These are phyloP conservation scores for Calonectria multiphialidica DNA, from an alignment of 2,329 filamentous ascomycete genomes.

Conservation along the genomic window DNA sequence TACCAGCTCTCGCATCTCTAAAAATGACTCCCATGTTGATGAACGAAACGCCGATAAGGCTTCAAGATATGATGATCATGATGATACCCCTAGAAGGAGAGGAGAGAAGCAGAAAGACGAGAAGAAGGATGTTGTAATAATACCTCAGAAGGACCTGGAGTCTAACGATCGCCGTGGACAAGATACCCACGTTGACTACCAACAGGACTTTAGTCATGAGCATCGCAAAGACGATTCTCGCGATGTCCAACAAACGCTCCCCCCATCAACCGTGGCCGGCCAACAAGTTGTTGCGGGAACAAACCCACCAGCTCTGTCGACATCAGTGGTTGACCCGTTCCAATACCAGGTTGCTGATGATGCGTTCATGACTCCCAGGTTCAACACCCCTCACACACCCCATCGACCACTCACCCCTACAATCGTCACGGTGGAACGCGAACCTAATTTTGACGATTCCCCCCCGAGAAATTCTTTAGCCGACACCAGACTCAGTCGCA, in stretches of 20 bases:
- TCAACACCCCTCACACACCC: constrained; percentile 53
- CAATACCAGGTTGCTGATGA: constrained; percentile 68
- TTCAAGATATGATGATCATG: constrained; percentile 48
- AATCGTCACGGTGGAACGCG: constrained; percentile 66
- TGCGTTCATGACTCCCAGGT: constrained; percentile 61
- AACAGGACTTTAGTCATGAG: constrained; percentile 45
- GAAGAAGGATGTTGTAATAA: constrained; percentile 41
- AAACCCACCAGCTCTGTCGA: constrained; percentile 39
- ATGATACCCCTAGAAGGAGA: constrained; percentile 45
- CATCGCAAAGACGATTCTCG: constrained; percentile 38
- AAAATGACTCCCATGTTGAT: constrained; percentile 46
- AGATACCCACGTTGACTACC: constrained; percentile 44
- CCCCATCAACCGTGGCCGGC: constrained; percentile 43
- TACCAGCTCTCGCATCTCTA: constrained; percentile 45
- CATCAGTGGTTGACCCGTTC: constrained; percentile 65
- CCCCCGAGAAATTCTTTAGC: constrained; percentile 43
- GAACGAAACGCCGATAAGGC: constrained; percentile 46
- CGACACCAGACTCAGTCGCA: constrained; percentile 59
- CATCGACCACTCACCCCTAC: constrained; percentile 60
- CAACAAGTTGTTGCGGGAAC: constrained; percentile 41
- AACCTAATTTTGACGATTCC: constrained; percentile 61
- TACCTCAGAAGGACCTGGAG: constrained; percentile 38
- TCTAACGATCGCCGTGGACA: constrained; percentile 40
- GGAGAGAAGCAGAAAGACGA: constrained; percentile 40
- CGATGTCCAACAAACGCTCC: constrained; percentile 44